Evolutionary conservation across 2,329 filamentous ascomycete species (phyloP).

Genomic region (Verticillium nonalfalfae): DNA sequence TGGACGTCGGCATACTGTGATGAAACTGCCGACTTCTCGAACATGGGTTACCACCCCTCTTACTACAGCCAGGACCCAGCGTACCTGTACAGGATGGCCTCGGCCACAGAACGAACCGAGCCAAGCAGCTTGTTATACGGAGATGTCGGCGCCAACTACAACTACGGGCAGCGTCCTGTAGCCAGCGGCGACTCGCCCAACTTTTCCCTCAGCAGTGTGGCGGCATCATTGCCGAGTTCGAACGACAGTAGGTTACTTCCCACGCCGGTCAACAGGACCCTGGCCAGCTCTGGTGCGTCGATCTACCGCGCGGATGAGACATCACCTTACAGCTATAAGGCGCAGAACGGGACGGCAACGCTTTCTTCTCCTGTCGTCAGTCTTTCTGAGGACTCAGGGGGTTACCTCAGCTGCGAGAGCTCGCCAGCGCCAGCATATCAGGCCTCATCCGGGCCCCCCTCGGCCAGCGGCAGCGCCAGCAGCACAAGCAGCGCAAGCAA

Average conservation of each 20-base stretch:
- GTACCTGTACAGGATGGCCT: slow-evolving; percentile 22
- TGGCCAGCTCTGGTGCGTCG: slow-evolving; percentile 18
- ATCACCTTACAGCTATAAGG: not conserved
- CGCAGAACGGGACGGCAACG: not conserved
- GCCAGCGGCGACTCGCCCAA: slow-evolving; percentile 17
- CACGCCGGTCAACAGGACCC: slow-evolving; percentile 23
- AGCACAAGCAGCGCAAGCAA: not conserved
- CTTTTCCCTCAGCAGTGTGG: slow-evolving; percentile 34
- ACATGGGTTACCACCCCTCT: slow-evolving; percentile 24
- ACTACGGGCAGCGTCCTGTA: slow-evolving; percentile 29
- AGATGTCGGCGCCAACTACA: slow-evolving; percentile 25
- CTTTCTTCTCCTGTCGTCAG: slow-evolving; percentile 9
- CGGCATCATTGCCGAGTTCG: slow-evolving; percentile 29
- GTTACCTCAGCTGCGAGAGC: slow-evolving; percentile 3
- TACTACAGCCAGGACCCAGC: slow-evolving; percentile 26
- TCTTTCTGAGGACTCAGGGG: slow-evolving; percentile 4
- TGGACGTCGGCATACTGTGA: slow-evolving; percentile 28
- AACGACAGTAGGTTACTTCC: slow-evolving; percentile 25
- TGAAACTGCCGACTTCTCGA: slow-evolving; percentile 30
- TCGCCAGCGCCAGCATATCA: slow-evolving; percentile 5
- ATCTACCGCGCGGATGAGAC: slow-evolving; percentile 18
- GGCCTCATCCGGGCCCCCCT: slow-evolving; percentile 4
- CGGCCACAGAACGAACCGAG: slow-evolving; percentile 14
- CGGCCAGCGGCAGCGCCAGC: slow-evolving; percentile 2
- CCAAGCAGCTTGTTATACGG: slow-evolving; percentile 23